Percentiles rank a stretch among this genome's conserved stretches.
phyloP scores from a whole-genome alignment of 345 rosid genomes.

The Eucalyptus tenuipes region DNA sequence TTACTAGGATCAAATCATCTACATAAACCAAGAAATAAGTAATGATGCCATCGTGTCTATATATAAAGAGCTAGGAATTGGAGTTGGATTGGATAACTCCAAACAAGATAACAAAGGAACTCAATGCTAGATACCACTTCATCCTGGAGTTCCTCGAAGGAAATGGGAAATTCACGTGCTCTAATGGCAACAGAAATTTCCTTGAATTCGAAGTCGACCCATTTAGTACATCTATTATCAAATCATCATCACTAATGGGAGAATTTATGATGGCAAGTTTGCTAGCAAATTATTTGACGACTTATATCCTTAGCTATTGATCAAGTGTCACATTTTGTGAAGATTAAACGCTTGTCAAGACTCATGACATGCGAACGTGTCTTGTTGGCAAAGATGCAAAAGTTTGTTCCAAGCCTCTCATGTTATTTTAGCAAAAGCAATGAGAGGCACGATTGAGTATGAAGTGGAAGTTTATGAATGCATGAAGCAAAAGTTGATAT shows the following conservation, averaged over 20 bases:
- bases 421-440: background rate
- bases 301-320: background rate
- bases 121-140: no score
- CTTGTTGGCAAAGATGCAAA: background rate
- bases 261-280: background rate
- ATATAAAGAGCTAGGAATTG: rapidly evolving
- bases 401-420: background rate
- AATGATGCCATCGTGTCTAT: no score
- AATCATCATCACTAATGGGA: background rate
- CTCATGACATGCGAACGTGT: rapidly evolving
- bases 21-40: no score
- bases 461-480: background rate
- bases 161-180: no score
- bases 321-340: background rate
- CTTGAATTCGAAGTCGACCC: background rate
- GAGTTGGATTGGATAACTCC: no score
- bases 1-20: no score
- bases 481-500: background rate
- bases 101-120: no score
- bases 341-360: background rate
- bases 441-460: background rate
- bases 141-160: no score
- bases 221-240: background rate
- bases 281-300: background rate
- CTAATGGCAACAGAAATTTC: no score